A percentile compares a stretch with the other conserved stretches of the same genome.
These are phyloP conservation scores for Lotus japonicus DNA, from an alignment of 306 rosid species.

Conservation along the genomic window DNA sequence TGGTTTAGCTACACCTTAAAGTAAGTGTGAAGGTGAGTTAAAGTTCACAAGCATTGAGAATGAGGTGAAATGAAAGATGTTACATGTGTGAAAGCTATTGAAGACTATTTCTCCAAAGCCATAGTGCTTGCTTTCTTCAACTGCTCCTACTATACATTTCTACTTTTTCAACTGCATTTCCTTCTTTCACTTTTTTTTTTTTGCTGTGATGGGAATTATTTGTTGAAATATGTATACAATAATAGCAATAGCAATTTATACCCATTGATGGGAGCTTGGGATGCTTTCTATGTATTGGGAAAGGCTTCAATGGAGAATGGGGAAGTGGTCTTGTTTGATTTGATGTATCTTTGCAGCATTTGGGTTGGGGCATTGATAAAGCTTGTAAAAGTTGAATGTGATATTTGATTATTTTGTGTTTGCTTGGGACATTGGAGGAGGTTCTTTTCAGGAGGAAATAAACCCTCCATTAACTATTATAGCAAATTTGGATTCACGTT, in stretches of 20 bases:
- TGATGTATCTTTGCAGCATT: slow-evolving; percentile 47
- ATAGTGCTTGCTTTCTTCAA: slow-evolving; percentile 42
- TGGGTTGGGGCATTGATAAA: slow-evolving; percentile 47
- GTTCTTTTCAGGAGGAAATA: slow-evolving; percentile 36
- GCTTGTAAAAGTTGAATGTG: slow-evolving; percentile 39
- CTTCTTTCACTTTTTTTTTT: slow-evolving; percentile 15
- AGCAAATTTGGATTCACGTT: too few species aligned
- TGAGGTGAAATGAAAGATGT: slow-evolving; percentile 31
- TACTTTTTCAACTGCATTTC: slow-evolving; percentile 21
- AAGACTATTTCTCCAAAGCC: slow-evolving; percentile 38
- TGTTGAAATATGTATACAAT: slow-evolving; percentile 21
- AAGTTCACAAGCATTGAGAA: slow-evolving; percentile 30
- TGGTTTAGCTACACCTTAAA: slow-evolving; percentile 38
- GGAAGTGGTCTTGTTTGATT: slow-evolving; percentile 53
- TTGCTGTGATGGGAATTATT: slow-evolving; percentile 8
- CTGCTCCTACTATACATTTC: slow-evolving; percentile 29
- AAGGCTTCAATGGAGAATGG: slow-evolving; percentile 49
- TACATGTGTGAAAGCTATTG: slow-evolving; percentile 36
- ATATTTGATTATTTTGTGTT: slow-evolving; percentile 14
- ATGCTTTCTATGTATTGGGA: slow-evolving; percentile 50
- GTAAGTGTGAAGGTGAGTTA: slow-evolving; percentile 39
- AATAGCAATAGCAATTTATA: slow-evolving; percentile 14
- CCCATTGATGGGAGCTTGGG: slow-evolving; percentile 53
- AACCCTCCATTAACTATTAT: slow-evolving; percentile 23
- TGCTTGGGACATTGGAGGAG: slow-evolving; percentile 45